Conservation (phyloP, 2,329 filamentous ascomycete species). For the Botrytis porri region DNA sequence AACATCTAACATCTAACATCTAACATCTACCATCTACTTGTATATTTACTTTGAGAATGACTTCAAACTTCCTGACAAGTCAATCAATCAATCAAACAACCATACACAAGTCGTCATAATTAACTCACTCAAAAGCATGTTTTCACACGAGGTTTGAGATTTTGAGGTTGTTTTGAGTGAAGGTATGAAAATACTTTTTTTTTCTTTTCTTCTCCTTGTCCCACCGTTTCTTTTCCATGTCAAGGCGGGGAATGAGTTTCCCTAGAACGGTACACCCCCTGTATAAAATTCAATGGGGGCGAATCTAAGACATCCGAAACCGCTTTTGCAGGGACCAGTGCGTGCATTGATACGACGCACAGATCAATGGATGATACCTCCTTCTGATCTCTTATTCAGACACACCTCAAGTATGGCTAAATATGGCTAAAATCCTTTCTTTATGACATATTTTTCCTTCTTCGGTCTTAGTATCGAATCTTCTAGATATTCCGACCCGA, state of each 20-base stretch:
- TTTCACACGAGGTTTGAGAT: not conserved
- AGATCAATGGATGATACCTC: not conserved
- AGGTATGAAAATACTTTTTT: not conserved
- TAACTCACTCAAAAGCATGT: not conserved
- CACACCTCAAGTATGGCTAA: not conserved
- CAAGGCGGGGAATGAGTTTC: not conserved
- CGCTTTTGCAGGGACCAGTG: not conserved
- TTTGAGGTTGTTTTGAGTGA: constrained; percentile 7
- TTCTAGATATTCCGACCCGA: constrained; percentile 9
- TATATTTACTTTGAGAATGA: not conserved
- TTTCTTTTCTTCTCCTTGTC: not conserved
- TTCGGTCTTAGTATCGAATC: not conserved
- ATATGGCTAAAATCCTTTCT: not conserved
- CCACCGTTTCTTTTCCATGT: not conserved
- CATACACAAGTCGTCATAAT: not conserved
- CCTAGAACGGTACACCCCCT: not conserved
- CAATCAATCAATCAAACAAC: not conserved
- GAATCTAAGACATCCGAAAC: constrained; percentile 7
- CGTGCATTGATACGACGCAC: not conserved
- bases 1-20: not conserved
- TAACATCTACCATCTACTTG: not conserved
- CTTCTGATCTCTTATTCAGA: not conserved
- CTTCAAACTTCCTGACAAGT: not conserved
- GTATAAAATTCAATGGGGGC: not conserved
- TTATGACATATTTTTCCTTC: not conserved